Conservation (phyloP, 768 basidiomycete genomes). For the Peribolospora kevripleyi region DNA sequence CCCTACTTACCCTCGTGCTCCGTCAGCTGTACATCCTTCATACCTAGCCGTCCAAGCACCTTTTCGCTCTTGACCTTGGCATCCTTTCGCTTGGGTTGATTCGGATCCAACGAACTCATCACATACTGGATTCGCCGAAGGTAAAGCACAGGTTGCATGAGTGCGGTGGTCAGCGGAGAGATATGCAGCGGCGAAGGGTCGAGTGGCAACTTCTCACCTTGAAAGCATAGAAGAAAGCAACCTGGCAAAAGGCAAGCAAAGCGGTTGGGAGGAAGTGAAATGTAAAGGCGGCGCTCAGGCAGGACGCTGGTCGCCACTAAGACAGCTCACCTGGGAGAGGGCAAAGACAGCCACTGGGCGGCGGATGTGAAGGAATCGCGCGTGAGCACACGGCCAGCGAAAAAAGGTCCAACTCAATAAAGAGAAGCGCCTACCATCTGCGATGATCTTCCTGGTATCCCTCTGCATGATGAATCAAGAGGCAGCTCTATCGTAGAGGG, state of each 20-base stretch:
- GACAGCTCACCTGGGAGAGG: slow-evolving; percentile 16
- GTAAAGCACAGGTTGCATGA: not conserved
- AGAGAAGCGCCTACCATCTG: slow-evolving; percentile 15
- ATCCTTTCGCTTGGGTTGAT: slow-evolving; percentile 17
- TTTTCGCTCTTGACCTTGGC: slow-evolving; percentile 19
- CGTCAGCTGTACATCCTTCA: slow-evolving; percentile 39
- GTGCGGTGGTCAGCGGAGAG: not conserved
- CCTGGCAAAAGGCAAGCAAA: slow-evolving; percentile 6
- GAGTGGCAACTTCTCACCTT: slow-evolving; percentile 5
- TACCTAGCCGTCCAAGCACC: slow-evolving; percentile 18
- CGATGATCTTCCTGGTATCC: slow-evolving; percentile 13
- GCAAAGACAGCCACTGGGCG: slow-evolving; percentile 19
- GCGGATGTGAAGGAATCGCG: not conserved
- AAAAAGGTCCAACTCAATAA: not conserved
- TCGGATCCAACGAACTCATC: slow-evolving; percentile 18
- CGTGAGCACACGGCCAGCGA: not conserved
- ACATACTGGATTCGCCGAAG: slow-evolving; percentile 14
- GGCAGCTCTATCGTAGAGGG: too few species aligned
- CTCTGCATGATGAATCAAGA: too few species aligned
- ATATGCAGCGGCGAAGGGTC: not conserved
- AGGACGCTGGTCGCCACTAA: not conserved
- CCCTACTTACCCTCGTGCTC: slow-evolving; percentile 53
- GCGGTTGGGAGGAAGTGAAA: not conserved
- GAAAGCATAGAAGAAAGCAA: slow-evolving; percentile 22
- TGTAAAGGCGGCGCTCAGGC: not conserved